Base-by-base conservation (phyloP, 2,329 filamentous ascomycete species). In the Phaeosphaeriaceae sp. region DNA sequence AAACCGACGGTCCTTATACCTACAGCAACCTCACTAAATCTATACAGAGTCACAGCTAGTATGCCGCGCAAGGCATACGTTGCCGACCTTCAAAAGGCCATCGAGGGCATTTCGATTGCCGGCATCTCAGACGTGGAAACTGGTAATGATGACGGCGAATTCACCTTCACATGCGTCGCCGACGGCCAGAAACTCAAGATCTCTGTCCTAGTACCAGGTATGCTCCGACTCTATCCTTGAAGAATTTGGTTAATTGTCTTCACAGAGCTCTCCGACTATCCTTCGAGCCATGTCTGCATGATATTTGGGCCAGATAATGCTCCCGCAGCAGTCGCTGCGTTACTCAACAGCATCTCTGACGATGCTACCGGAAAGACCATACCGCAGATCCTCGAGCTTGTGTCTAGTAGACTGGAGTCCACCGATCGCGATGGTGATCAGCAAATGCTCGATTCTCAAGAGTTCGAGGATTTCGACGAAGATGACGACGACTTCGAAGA, bases 91-190 rank as follows among this genome's bases (percentile, higher is more conserved):
- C 79, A 73, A 25, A 76, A 78, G 45, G 81, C 77, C 7, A 78
- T 75, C 7, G 59, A 69, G 15, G 68, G 71, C 42, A 69, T 76
- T 20, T 67, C 67, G 2, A 79, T 86, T 48, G 62, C 78, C 1
- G 78, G 83, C 49, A 80, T 95, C 48, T 78, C 78, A 48, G 71
- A 81, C 33, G 78, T 96, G 22, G 78, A 79, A 33, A 79, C 81
- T 36, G 90, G 90, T 17, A 86, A 88, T 5, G 89, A 90, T 31
- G 90, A 94, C 74, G 91, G 90, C 51, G 87, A 91, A 56, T 82
- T 96, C 56, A 83, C 83, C 15, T 90, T 94, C 72, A 81, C 70
- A 44, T 76, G 78, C 33, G 54, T 69, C 21, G 67, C 71, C 6
- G 65, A 72, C 33, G 73, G 69, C 36, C 66, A 66, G 20, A 55